Evolutionary conservation across 2,329 filamentous ascomycete genomes (phyloP), one percentile per base, ranked within the genome.

Genomic region (Aspergillus arachidicola): DNA sequence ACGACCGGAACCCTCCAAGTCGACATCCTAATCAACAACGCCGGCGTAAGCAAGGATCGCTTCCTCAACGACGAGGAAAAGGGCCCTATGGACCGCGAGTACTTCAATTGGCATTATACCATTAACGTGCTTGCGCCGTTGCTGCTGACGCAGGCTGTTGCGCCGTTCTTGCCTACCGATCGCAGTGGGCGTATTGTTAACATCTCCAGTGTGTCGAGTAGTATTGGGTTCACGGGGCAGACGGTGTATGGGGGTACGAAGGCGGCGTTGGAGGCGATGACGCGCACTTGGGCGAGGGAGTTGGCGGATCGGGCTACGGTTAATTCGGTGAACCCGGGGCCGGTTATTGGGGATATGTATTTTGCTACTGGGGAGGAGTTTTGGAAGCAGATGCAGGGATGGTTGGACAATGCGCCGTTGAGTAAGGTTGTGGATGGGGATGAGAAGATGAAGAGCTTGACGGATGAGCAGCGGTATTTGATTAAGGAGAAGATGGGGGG

Each of bases 11-110:
- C 82, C 60, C 86, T 93, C 74, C 87, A 89, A 71, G 85, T 96
- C 72, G 92, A 96, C 79, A 92, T 96, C 65, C 82, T 96, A 59
- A 82, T 96, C 82, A 96, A 96, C 85, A 96, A 96, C 76, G 93
- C 93, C 34, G 93, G 92, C 28, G 82, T 88, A 1, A 80, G 83
- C 10, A 76, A 74, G 26, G 78, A 82, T 67, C 74, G 76, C 38
- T 71, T 86, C 36, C 80, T 86, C 45, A 94, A 95, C 79, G 86
- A 89, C 69, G 75, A 81, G 30, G 79, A 91, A 28, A 84, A 86
- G 57, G 85, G 91, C 32, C 70, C 78, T 36, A 86, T 92, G 66
- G 85, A 84, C 4, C 73, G 83, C 6, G 83, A 83, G 14, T 86
- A 93, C 71, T 96, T 94, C 79, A 84, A 88, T 50, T 81, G 84